Evolutionary conservation across 257 asterid species (phyloP).

Genomic region (Agastache rugosa): DNA sequence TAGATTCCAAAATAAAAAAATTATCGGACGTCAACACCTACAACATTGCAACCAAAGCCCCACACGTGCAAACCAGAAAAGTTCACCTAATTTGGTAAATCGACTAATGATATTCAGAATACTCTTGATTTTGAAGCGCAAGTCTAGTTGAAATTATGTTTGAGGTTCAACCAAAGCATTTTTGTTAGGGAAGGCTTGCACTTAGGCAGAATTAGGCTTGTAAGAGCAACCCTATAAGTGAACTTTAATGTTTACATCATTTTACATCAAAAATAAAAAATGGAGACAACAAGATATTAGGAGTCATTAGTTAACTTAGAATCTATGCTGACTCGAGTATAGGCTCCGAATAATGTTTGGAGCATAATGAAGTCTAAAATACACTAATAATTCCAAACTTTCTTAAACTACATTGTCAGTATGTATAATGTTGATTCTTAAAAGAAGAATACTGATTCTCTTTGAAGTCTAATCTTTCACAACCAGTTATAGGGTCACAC

Average conservation of each 20-base stretch:
- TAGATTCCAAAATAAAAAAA: neutral
- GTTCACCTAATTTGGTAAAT: neutral
- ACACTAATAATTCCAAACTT: neutral
- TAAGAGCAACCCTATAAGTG: neutral
- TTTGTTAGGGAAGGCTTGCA: neutral
- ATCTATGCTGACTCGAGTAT: neutral
- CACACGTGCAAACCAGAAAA: neutral
- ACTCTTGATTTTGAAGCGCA: neutral
- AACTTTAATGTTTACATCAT: neutral
- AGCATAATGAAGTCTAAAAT: neutral
- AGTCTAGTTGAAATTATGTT: neutral
- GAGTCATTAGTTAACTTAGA: neutral
- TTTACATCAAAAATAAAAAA: neutral
- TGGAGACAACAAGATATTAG: neutral
- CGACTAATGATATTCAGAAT: neutral
- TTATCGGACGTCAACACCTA: neutral
- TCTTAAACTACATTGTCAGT: neutral
- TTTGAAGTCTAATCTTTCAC: neutral
- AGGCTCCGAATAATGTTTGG: neutral
- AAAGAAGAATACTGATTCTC: neutral
- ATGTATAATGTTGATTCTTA: neutral
- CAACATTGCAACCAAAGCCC: neutral
- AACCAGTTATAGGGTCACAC: neutral
- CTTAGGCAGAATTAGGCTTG: neutral
- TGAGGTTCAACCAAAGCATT: neutral